Conservation (phyloP, 176 grass and related monocot species). For the Cocos nucifera region DNA sequence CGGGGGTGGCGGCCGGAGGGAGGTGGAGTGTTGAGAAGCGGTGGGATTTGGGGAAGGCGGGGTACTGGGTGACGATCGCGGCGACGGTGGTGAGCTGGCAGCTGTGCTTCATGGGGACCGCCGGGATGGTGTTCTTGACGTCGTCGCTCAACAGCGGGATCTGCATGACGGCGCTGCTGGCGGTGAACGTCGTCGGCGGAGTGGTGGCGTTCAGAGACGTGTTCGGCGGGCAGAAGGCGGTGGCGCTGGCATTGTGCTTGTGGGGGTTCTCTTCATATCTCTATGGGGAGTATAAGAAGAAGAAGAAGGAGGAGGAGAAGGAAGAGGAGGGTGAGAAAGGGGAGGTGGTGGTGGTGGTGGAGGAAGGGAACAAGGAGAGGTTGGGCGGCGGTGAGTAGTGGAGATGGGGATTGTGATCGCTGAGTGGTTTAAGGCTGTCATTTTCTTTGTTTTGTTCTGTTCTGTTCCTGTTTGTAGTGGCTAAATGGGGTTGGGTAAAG, state of each 20-base stretch:
- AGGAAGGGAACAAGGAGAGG: no score
- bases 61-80: conserved; percentile 52
- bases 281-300: conserved; percentile 59
- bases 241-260: conserved; percentile 66
- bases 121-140: conserved; percentile 82
- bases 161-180: conserved; percentile 86
- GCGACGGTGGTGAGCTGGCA: conserved; percentile 69
- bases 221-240: conserved; percentile 57
- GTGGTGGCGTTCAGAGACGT: conserved; percentile 51
- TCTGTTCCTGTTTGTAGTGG: no score
- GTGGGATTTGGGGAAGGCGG: conserved; percentile 44
- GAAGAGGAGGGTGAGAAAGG: conserved; percentile 8
- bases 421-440: no score
- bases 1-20: conserved; percentile 36
- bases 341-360: conserved; percentile 2
- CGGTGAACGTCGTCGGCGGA: conserved; percentile 72
- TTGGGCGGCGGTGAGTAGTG: conserved; percentile 1
- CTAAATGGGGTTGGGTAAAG: no score
- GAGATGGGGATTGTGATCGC: background rate
- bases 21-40: conserved; percentile 28
- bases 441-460: no score
- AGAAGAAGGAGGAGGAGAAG: conserved; percentile 11
- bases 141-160: conserved; percentile 90
- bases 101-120: conserved; percentile 87
- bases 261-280: conserved; percentile 91